Percentiles rank a stretch among this genome's conserved stretches.
These are phyloP conservation scores for Monilinia polystroma DNA, from an alignment of 2,329 filamentous ascomycete species.

Conservation along the genomic window DNA sequence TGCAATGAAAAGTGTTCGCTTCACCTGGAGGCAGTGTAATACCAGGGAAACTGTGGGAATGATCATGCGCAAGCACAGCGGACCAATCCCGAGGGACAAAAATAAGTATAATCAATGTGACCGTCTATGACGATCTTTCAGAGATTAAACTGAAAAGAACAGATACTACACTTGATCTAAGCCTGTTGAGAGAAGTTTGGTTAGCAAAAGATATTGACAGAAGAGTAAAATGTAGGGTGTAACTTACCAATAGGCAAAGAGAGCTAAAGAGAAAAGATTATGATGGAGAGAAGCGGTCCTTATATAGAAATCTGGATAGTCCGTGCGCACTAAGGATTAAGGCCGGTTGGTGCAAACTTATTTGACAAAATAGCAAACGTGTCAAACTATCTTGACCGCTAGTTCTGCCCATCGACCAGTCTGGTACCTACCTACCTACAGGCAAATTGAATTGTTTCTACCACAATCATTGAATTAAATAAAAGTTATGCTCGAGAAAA, in stretches of 20 bases:
- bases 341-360: slow-evolving; percentile 7
- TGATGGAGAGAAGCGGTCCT: background rate
- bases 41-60: slow-evolving; percentile 69
- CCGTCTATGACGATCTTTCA: slow-evolving; percentile 73
- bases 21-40: slow-evolving; percentile 73
- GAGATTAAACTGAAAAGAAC: slow-evolving; percentile 98
- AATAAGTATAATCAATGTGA: slow-evolving; percentile 82
- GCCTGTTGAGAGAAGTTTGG: background rate
- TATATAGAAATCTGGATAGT: background rate
- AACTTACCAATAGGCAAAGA: slow-evolving; percentile 53
- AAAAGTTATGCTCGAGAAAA: no score
- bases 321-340: background rate
- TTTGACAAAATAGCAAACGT: background rate
- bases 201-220: slow-evolving; percentile 44
- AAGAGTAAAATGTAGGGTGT: background rate
- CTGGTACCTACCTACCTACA: no score
- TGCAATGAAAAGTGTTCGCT: slow-evolving; percentile 64
- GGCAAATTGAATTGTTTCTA: no score
- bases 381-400: slow-evolving; percentile 1
- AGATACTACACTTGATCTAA: slow-evolving; percentile 89
- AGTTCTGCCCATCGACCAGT: background rate
- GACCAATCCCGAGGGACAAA: slow-evolving; percentile 55
- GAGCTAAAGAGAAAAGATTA: slow-evolving; percentile 46
- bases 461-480: no score
- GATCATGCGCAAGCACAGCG: slow-evolving; percentile 73